Conservation (phyloP, 1,284 basidiomycete species). For the Malassezia nana region DNA sequence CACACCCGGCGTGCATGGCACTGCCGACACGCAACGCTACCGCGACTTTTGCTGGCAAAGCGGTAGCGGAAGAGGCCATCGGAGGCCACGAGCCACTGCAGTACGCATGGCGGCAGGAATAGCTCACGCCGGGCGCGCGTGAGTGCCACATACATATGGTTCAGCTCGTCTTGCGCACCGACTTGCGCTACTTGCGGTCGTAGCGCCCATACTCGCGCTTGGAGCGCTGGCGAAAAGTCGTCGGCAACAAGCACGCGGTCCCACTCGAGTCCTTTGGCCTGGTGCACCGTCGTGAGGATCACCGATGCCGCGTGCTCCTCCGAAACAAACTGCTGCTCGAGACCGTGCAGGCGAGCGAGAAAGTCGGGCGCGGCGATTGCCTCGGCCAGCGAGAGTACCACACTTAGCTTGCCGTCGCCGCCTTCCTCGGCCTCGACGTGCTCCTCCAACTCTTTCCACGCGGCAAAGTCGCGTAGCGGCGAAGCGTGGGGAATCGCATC, state of each 20-base stretch:
- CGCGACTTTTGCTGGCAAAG: slow-evolving; percentile 1
- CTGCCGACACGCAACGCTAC: background rate
- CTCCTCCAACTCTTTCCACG: slow-evolving; percentile 40
- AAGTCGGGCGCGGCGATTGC: slow-evolving; percentile 27
- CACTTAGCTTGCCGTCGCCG: slow-evolving; percentile 29
- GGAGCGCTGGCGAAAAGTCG: slow-evolving; percentile 30
- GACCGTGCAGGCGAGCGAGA: slow-evolving; percentile 22
- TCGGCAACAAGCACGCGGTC: slow-evolving; percentile 32
- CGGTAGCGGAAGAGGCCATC: slow-evolving; percentile 24
- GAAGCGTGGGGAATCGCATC: slow-evolving; percentile 23
- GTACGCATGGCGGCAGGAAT: slow-evolving; percentile 20
- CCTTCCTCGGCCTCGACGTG: slow-evolving; percentile 36
- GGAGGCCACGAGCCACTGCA: slow-evolving; percentile 31
- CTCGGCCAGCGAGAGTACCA: slow-evolving; percentile 28
- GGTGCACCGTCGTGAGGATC: slow-evolving; percentile 36
- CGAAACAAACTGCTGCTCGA: slow-evolving; percentile 27
- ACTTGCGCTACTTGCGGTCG: slow-evolving; percentile 17
- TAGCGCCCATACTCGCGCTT: background rate
- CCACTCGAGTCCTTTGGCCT: slow-evolving; percentile 43
- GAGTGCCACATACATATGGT: slow-evolving; percentile 36
- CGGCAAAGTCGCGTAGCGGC: slow-evolving; percentile 32
- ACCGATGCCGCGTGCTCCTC: slow-evolving; percentile 22
- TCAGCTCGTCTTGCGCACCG: slow-evolving; percentile 32
- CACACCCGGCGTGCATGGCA: slow-evolving; percentile 8
- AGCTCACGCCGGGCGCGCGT: slow-evolving; percentile 32